Base-by-base conservation (phyloP, 1,139 yeast species). In the Tardiomyces digboiensis region DNA sequence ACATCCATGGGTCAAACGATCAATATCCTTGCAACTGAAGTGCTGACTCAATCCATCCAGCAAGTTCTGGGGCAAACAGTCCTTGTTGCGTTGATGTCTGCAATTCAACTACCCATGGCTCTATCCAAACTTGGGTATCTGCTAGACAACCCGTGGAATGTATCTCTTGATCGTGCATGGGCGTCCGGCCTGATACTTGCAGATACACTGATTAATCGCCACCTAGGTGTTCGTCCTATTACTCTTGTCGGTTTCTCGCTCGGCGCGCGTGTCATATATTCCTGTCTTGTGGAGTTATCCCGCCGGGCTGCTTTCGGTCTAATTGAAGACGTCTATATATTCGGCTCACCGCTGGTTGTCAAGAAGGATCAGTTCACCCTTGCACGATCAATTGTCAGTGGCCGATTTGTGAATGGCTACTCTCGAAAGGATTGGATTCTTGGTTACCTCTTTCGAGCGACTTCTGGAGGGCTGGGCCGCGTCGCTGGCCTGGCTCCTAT, bases 81-180 rank as follows among this genome's bases (percentile, higher is more conserved):
- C 38, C 70, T 91, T 41, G 80, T 88, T n/a, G 91, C 96, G 1
- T 72, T 93, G 48, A 88, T 93, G 95, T 78, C 96, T n/a, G 93
- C 97, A 1, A 73, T 93, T 44, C 97, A 91, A 61, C 70, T 86
- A 49, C 98, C 99, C 0, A 81, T 93, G 88, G 82, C 86, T 49
- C 70, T 93, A 39, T 80, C 97, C 0, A 93, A 93, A 58, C 68
- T 93, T 36, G 83, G 96, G 0, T 93, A 93, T 56, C 66, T 93
- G 39, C 72, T 93, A 36, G 99, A 93, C 60, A 93, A 93, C 57
- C 99, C 98, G 0, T 93, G 98, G 98, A 89, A 82, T 58, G 97
- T 91, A 4, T 89, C 98, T 0, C 69, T 93, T 48, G 97, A 91
- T 62, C 74, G 99, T 50, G 98, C 99, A 0, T 89, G 97, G 97